Base-by-base conservation (phyloP, 2,329 filamentous ascomycete genomes). In the Thielaviopsis musarum region DNA sequence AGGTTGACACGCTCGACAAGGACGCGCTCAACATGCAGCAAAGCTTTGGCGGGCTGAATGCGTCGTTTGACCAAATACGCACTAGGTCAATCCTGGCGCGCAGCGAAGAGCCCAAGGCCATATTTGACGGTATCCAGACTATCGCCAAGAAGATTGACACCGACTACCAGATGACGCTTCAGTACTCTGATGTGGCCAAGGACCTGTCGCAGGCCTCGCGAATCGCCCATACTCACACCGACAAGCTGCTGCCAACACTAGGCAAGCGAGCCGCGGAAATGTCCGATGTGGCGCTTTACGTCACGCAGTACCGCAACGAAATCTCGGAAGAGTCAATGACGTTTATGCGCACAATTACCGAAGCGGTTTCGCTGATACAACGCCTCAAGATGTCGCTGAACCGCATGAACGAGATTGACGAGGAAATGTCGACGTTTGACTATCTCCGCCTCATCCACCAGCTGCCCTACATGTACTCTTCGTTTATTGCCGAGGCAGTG, bases 401-500 rank as follows among this genome's bases (percentile, higher is more conserved):
- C 59, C 77, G 80, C 2, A 72, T 96, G 52, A 84, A 85, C 63
- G 76, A 88, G 55, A 82, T 85, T 7, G 81, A 87, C 61, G 87
- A 93, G 62, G 87, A 88, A 53, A 77, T 87, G 67, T 82, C 88
- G 34, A 85, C 87, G 0, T 91, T 96, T 68, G 85, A 95, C 63
- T 80, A 88, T 49, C 76, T 98, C 22, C 83, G 84, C 19, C 76
- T 88, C 22, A 84, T 96, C 41, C 84, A 91, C 52, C 83, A 91
- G 63, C 78, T 97, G 30, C 93, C 93, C 0, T 85, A 86, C 60
- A 83, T 95, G 65, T 98, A 97, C 69, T 91, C 91, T 0, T 91
- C 90, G 2, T 87, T 95, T 61, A 75, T 95, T 21, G 81, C 88
- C 3, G 93, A 98, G 71, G 86, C 89, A 17, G 82, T 96, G 49